Conservation (phyloP, 345 rosid species). For the Ailanthus altissimus region DNA sequence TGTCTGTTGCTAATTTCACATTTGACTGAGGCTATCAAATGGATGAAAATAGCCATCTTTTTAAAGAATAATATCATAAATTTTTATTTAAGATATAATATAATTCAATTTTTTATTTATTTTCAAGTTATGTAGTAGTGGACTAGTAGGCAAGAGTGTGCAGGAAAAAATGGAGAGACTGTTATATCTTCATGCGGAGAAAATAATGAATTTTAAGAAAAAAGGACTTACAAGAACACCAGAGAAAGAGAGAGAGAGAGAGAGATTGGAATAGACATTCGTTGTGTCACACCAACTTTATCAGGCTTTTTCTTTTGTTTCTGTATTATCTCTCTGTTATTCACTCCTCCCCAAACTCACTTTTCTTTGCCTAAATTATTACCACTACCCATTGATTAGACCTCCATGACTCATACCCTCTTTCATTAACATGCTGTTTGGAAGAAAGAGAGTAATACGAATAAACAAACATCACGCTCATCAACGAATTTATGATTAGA, state of each 20-base stretch:
- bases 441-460: not conserved
- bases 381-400: conserved; percentile 5
- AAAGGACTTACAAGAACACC: no score
- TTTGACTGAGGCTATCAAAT: no score
- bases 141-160: no score
- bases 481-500: no score
- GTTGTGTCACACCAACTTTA: conserved; percentile 11
- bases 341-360: not conserved
- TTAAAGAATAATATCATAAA: no score
- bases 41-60: no score
- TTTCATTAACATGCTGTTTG: conserved; percentile 9
- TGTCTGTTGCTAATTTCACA: no score
- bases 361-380: conserved; percentile 10
- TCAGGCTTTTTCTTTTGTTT: not conserved
- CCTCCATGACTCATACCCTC: not conserved
- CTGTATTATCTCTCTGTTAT: no score
- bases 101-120: no score
- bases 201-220: no score
- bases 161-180: not conserved
- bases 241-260: not conserved
- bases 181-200: not conserved
- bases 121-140: no score
- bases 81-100: no score
- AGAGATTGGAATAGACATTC: not conserved
- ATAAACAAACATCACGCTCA: not conserved